Base-by-base conservation (phyloP, 306 rosid species). In the Cucurbita pepo region DNA sequence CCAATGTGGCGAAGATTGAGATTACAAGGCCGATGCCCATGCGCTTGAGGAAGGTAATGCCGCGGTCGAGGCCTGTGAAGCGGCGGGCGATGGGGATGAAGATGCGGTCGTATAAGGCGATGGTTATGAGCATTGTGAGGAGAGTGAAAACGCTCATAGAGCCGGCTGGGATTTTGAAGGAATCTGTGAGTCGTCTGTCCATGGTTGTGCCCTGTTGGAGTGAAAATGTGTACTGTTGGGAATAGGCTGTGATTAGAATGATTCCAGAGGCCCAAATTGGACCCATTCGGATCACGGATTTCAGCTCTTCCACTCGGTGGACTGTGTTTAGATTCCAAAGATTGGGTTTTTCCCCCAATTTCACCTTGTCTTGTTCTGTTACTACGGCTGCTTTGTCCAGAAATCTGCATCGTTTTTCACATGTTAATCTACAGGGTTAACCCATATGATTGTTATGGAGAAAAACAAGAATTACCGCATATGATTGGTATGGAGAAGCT, bases 191-290 rank as follows among this genome's bases (percentile, higher is more conserved):
- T 79, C 83, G 89, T 18, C 99, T 73, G 80, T 94, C 66, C 99
- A 94, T 94, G 56, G 95, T 85, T 72, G 89, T 83, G 72, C 96
- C 99, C 77, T 94, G 99, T 36, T 76, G 83, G 38, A 94, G 92
- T 0, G 96, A 87, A 82, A 91, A 94, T 1, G 99, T 94, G 86
- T 69, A 1, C 71, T 94, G 99, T 54, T 94, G 99, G 19, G 95
- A 83, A 50, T 94, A 91, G 63, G 99, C 99, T 56, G 99, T 94
- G 65, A 89, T 87, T 18, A 94, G 88, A 41, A 94, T 75, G n/a
- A 91, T 89, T 4, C 97, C 97, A 56, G 99, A 69, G 1, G 91
- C 99, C 99, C 99, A 91, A 61, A 94, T 94, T 5, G 99, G 99
- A 10, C 92, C 96, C 99, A 94, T 94, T 56, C 99, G 69, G 18